Conservation (phyloP, 495 filamentous ascomycete genomes). For the Aspergillus cavernicola region DNA sequence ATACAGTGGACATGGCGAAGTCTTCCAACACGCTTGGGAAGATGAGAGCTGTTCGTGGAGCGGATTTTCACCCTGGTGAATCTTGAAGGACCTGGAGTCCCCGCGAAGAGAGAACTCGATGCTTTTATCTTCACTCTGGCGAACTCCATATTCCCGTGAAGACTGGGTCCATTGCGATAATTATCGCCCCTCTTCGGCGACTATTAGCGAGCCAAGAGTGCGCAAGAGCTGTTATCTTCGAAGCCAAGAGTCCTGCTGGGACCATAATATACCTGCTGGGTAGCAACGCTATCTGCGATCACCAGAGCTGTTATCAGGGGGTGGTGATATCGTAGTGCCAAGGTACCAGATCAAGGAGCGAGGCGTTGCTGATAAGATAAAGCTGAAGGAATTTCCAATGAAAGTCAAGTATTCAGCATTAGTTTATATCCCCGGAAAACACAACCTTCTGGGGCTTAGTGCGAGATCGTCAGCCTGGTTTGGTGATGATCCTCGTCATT, state of each 20-base stretch:
- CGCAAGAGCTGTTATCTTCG: slow-evolving; percentile 9
- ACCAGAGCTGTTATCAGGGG: slow-evolving; percentile 1
- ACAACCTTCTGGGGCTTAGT: slow-evolving; percentile 13
- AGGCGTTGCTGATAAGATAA: slow-evolving; percentile 10
- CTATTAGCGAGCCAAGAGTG: slow-evolving; percentile 12
- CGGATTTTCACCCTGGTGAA: background rate
- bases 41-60: background rate
- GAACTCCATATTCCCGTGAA: background rate
- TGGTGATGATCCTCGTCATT: slow-evolving; percentile 3
- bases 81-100: background rate
- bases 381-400: slow-evolving; percentile 5
- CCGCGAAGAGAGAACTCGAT: background rate
- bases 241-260: slow-evolving; percentile 10
- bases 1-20: slow-evolving; percentile 8
- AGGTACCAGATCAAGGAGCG: background rate
- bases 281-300: background rate
- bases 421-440: slow-evolving; percentile 11
- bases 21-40: background rate
- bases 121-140: slow-evolving; percentile 5
- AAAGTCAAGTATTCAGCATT: background rate
- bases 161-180: background rate
- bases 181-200: slow-evolving; percentile 9
- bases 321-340: slow-evolving; percentile 2
- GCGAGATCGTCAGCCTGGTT: slow-evolving; percentile 1
- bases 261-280: background rate